Evolutionary conservation across 2,329 filamentous ascomycete genomes (phyloP).

Genomic region (Mariannaea elegans): DNA sequence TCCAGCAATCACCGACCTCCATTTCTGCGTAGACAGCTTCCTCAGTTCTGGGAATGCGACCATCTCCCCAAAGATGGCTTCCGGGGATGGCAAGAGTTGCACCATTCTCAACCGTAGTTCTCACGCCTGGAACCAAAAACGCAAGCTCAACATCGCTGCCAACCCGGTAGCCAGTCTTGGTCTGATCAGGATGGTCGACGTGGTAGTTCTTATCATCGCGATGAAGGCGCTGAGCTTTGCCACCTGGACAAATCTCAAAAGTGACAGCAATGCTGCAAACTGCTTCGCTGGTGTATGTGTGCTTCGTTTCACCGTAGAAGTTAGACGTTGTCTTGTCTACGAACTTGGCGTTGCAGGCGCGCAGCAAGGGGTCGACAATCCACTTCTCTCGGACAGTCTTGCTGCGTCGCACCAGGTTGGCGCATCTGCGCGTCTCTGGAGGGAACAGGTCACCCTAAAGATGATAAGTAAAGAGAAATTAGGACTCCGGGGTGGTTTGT

Average conservation of each 20-base stretch:
- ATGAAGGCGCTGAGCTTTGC: slow-evolving; percentile 14
- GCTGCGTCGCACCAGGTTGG: slow-evolving; percentile 12
- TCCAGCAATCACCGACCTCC: slow-evolving; percentile 17
- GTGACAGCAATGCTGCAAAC: slow-evolving; percentile 17
- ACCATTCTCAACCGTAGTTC: slow-evolving; percentile 12
- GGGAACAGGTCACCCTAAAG: slow-evolving; percentile 13
- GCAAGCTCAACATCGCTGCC: slow-evolving; percentile 13
- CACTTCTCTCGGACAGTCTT: slow-evolving; percentile 14
- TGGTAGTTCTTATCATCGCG: slow-evolving; percentile 20
- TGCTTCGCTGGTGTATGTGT: slow-evolving; percentile 17
- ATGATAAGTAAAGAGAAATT: neutral
- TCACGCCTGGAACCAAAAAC: slow-evolving; percentile 11
- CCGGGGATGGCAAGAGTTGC: slow-evolving; percentile 13
- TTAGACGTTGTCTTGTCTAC: slow-evolving; percentile 17
- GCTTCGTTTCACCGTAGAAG: slow-evolving; percentile 15
- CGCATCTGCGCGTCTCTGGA: slow-evolving; percentile 13
- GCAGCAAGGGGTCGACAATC: slow-evolving; percentile 13
- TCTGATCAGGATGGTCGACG: slow-evolving; percentile 8
- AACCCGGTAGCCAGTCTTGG: slow-evolving; percentile 6
- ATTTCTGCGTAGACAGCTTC: slow-evolving; percentile 13
- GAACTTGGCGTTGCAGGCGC: slow-evolving; percentile 12
- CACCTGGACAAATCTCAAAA: slow-evolving; percentile 13
- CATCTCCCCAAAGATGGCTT: slow-evolving; percentile 14
- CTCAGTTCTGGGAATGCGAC: slow-evolving; percentile 4
- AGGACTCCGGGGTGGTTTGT: neutral